Base-by-base conservation (phyloP, 2,329 filamentous ascomycete genomes). In the Colletotrichum tofieldiae region DNA sequence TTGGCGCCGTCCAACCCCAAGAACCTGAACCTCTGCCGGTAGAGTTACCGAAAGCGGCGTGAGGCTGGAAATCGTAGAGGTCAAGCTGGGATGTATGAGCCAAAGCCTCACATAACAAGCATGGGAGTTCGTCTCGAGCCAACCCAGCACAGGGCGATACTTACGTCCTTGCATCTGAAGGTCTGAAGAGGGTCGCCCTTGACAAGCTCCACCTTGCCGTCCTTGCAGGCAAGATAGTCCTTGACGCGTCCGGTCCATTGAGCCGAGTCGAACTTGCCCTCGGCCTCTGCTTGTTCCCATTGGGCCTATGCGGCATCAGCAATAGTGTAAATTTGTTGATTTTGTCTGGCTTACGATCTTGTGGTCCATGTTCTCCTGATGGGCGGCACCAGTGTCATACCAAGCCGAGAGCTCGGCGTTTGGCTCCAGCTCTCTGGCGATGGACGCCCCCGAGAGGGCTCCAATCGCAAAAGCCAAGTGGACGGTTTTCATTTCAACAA, bases 51-150 rank as follows among this genome's bases (percentile, higher is more conserved):
- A 89, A 81, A 47, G 85, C 82, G 4, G 84, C 82, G 74, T 89
- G 87, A 39, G 82, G 83, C 59, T 85, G 79, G 78, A 89, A 89
- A 75, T 87, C 84, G 75, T 87, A 85, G n/a, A 88, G 81, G 73
- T 89, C 86, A n/a, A 87, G 81, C 81, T 76, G 52, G n/a, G 8
- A 54, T 5, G 12, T 8, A 49, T 71, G 58, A 74, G 61, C 71
- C 2, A 16, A 49, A 14, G 0, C 4, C 37, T 0, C 8, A 8
- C 18, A 8, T 7, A 3, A 32, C 45, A 29, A 12, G 5, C 12
- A 18, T 9, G 11, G 11, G 5, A 18, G 29, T 16, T 11, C 26
- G 3, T 32, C 7, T 5, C 51, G 14, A 7, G 5, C 20, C 32
- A 26, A 56, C 18, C 0, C 9, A 18, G 7, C 0, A 4, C 23